Conservation (phyloP, 495 filamentous ascomycete species). For the Aspergillus steynii region DNA sequence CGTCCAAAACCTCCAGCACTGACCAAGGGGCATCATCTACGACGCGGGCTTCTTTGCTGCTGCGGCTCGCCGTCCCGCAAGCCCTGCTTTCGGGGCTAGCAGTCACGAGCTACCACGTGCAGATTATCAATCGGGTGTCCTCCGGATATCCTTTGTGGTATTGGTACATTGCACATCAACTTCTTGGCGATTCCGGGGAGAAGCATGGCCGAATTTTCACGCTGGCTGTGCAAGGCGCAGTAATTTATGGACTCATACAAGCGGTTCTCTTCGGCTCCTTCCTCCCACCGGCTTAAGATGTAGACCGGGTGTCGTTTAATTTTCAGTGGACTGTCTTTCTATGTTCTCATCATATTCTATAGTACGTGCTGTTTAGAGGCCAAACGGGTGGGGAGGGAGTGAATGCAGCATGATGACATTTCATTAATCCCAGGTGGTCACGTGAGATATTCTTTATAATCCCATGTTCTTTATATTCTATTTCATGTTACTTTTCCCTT, state of each 20-base stretch:
- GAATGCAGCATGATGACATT: neutral
- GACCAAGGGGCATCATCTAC: constrained; percentile 22
- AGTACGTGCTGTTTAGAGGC: too few species aligned
- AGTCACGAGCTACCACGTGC: constrained; percentile 80
- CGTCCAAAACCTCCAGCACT: constrained; percentile 5
- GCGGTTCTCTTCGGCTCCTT: constrained; percentile 87
- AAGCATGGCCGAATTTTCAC: constrained; percentile 24
- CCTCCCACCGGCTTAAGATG: constrained; percentile 74
- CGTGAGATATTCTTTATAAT: neutral
- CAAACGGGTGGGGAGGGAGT: too few species aligned
- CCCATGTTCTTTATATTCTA: neutral
- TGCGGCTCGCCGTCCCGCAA: constrained; percentile 65
- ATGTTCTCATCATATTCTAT: neutral
- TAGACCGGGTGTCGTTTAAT: neutral
- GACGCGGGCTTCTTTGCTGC: constrained; percentile 51
- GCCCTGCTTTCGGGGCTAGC: constrained; percentile 69
- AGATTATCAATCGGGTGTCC: constrained; percentile 87
- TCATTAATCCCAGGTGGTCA: neutral
- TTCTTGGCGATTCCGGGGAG: constrained; percentile 21
- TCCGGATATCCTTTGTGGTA: constrained; percentile 92
- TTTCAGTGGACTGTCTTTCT: neutral
- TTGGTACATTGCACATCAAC: constrained; percentile 64
- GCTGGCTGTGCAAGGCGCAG: constrained; percentile 62
- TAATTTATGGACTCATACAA: constrained; percentile 80
- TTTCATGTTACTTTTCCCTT: neutral